Evolutionary conservation across 371 early-diverging fungal species (phyloP).

Genomic region (Rhizopus stolonifer): DNA sequence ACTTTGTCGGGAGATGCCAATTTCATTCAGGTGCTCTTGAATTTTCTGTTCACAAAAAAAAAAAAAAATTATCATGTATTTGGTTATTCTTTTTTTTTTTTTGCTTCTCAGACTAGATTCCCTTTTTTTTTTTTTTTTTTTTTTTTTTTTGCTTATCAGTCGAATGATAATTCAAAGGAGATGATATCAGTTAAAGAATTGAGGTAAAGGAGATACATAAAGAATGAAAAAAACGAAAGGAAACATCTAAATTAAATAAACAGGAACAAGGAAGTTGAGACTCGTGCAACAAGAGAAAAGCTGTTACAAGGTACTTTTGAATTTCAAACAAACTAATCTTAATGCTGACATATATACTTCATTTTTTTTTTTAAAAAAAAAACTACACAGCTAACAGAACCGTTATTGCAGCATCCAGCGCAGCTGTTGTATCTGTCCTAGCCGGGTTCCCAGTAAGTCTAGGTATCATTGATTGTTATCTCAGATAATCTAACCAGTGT

Average conservation of each 20-base stretch:
- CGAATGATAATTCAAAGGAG: conserved; percentile 4
- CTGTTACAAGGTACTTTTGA: conserved; percentile 15
- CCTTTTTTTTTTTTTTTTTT: not conserved
- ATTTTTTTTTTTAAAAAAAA: not conserved
- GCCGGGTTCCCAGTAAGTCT: conserved; percentile 66
- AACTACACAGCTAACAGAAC: conserved; percentile 52
- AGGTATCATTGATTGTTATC: too few relatives aligned
- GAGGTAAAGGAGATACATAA: conserved; percentile 2
- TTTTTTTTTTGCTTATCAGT: not conserved
- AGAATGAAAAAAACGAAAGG: not conserved
- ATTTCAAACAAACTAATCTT: not conserved
- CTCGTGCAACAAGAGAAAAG: conserved; percentile 5
- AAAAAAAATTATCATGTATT: not conserved
- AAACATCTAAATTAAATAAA: not conserved
- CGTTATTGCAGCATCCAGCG: conserved; percentile 61
- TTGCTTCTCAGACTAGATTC: not conserved
- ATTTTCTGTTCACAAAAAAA: not conserved
- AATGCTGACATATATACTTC: not conserved
- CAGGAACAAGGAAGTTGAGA: conserved; percentile 12
- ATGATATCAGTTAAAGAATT: conserved; percentile 14
- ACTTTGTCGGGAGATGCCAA: not conserved
- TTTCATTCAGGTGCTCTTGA: too few relatives aligned
- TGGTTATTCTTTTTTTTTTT: not conserved
- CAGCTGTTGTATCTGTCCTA: conserved; percentile 58
- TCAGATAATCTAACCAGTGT: too few relatives aligned